Conservation (phyloP, 495 filamentous ascomycete genomes). For the Neurospora sp. region DNA sequence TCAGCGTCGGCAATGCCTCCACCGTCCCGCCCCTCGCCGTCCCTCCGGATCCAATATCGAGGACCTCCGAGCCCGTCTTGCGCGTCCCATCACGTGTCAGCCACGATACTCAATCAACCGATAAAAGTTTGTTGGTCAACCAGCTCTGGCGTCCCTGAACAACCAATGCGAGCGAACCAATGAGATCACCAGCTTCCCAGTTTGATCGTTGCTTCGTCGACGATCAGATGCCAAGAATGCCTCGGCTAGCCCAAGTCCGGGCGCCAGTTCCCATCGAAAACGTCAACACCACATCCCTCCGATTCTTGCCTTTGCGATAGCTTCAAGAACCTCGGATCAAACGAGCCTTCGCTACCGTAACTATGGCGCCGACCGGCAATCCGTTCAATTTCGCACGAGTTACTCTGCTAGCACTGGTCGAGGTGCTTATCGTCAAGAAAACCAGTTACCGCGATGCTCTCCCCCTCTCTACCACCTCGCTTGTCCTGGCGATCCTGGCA, state of each 20-base stretch:
- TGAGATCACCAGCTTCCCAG: neutral
- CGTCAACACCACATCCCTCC: neutral
- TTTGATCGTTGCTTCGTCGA: neutral
- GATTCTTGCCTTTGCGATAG: neutral
- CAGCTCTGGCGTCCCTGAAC: neutral
- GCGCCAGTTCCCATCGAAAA: neutral
- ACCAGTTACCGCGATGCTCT: neutral
- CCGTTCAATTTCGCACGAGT: constrained; percentile 2
- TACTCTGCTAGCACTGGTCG: neutral
- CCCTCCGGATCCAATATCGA: neutral
- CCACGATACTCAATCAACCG: neutral
- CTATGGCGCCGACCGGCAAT: neutral
- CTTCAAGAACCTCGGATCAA: neutral
- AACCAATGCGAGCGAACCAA: neutral
- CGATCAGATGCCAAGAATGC: neutral
- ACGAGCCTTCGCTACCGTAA: neutral
- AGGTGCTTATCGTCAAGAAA: constrained; percentile 2
- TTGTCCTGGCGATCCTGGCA: neutral
- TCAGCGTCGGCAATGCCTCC: neutral
- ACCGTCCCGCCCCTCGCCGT: neutral
- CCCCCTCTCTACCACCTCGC: neutral
- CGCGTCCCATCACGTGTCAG: neutral
- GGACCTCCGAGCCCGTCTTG: neutral
- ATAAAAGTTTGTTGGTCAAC: neutral
- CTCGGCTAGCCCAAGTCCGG: neutral